Evolutionary conservation across 805 yeast species (phyloP).

Genomic region (Tanozyma kutaoensis): DNA sequence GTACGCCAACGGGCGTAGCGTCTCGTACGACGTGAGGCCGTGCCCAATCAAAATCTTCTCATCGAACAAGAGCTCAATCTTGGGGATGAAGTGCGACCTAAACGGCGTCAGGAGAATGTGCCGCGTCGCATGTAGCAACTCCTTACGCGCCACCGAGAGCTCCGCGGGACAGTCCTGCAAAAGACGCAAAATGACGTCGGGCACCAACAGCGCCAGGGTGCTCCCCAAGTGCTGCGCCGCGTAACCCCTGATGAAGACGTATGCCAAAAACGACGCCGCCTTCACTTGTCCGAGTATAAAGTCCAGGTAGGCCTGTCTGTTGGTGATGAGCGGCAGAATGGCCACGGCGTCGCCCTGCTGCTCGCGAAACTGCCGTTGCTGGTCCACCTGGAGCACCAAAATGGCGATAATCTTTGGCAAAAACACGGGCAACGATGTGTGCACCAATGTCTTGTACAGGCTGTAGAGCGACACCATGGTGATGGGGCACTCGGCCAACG

Average conservation of each 20-base stretch:
- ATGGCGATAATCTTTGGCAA: constrained; percentile 73
- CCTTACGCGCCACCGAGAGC: constrained; percentile 82
- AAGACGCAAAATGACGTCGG: constrained; percentile 74
- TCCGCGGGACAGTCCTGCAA: constrained; percentile 95
- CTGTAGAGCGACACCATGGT: constrained; percentile 89
- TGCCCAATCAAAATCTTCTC: constrained; percentile 83
- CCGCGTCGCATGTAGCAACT: constrained; percentile 83
- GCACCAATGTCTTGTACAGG: constrained; percentile 66
- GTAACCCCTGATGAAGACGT: constrained; percentile 76
- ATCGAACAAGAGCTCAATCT: constrained; percentile 73
- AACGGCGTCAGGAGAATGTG: constrained; percentile 90
- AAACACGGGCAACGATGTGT: constrained; percentile 57
- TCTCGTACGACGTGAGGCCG: constrained; percentile 84
- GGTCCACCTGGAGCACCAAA: constrained; percentile 65
- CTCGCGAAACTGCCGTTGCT: constrained; percentile 37
- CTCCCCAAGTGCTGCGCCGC: constrained; percentile 43
- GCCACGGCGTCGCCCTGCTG: constrained; percentile 46
- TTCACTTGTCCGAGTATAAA: constrained; percentile 89
- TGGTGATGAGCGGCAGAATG: constrained; percentile 62
- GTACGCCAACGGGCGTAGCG: constrained; percentile 85
- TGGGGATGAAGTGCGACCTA: constrained; percentile 68
- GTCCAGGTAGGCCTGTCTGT: constrained; percentile 74
- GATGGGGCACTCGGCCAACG: constrained; percentile 92
- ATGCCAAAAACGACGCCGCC: constrained; percentile 90
- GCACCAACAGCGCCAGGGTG: constrained; percentile 44